These are phyloP conservation scores for Antrodiella citrinella DNA, from an alignment of 768 basidiomycete species.

Conservation along the genomic window DNA sequence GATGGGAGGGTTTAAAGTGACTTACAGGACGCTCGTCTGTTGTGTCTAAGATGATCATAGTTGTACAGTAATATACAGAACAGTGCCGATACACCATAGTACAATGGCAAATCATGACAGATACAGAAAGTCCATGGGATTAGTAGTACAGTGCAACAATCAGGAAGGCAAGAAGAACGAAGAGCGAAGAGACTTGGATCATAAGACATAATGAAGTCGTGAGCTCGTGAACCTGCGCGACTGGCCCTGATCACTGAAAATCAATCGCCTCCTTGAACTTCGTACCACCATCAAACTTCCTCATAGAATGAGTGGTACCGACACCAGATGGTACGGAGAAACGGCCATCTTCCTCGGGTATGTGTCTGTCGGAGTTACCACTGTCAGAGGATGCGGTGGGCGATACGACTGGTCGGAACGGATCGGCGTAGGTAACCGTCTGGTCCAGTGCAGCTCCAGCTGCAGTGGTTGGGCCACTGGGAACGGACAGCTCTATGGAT, in stretches of 20 bases:
- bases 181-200: neutral
- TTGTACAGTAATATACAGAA: too few relatives aligned
- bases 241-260: neutral
- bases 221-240: neutral
- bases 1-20: too few relatives aligned
- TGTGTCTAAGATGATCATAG: too few relatives aligned
- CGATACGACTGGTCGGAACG: constrained; percentile 11
- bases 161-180: neutral
- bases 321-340: constrained; percentile 14
- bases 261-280: constrained; percentile 19
- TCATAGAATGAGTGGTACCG: constrained; percentile 14
- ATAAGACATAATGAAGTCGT: neutral
- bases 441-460: too few relatives aligned
- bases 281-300: constrained; percentile 22
- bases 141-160: too few relatives aligned
- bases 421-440: constrained; percentile 3
- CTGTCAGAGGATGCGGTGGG: neutral
- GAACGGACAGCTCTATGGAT: constrained; percentile 10
- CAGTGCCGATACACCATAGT: too few relatives aligned
- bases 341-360: constrained; percentile 7
- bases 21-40: too few relatives aligned
- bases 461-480: neutral
- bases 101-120: too few relatives aligned
- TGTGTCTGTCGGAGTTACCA: neutral
- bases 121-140: too few relatives aligned